Base-by-base conservation (phyloP, 2,329 filamentous ascomycete genomes). In the Cucurbitaria berberidis region DNA sequence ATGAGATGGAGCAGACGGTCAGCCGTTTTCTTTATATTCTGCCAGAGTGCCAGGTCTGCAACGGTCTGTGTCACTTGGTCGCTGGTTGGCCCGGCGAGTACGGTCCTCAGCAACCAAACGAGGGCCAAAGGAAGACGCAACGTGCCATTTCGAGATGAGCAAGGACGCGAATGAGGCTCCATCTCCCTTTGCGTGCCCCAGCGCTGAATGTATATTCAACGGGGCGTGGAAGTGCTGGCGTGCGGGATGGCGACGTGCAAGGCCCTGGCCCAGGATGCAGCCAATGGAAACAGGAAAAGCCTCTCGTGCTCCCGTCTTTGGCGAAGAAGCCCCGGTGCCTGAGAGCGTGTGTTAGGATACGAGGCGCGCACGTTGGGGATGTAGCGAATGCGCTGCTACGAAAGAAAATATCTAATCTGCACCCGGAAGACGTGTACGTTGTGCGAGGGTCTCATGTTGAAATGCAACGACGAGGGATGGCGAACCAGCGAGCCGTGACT, bases 71-170 rank as follows among this genome's bases (percentile, higher is more conserved):
- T 52, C 46, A 64, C 62, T 53, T 53, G 54, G 58, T 63, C 48
- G 52, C 59, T 60, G 58, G 60, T 49, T 39, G 68, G 53, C 38
- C 59, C 57, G 57, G 66, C 66, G 50, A 71, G 54, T 56, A 56
- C 57, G 38, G 62, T 55, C 53, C 53, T 68, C 48, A 74, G 61
- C 61, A 73, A 59, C 57, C 66, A 55, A 59, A 73, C 49, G 59
- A 74, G 63, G 64, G 70, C 66, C 68, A 73, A 69, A 71, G 71
- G 70, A 67, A 74, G 63, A 51, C 57, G 65, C 57, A 69, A 69
- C 67, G 69, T 69, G 66, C 68, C 69, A 69, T 65, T 59, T 35
- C 66, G 63, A 58, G 63, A 57, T 47, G 54, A 56, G 49, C 55
- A 58, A 55, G 55, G 57, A 63, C 59, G 69, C 69, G 70, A 74